phyloP scores from a whole-genome alignment of 2,329 filamentous ascomycete species.

The Arthroderma sp. region DNA sequence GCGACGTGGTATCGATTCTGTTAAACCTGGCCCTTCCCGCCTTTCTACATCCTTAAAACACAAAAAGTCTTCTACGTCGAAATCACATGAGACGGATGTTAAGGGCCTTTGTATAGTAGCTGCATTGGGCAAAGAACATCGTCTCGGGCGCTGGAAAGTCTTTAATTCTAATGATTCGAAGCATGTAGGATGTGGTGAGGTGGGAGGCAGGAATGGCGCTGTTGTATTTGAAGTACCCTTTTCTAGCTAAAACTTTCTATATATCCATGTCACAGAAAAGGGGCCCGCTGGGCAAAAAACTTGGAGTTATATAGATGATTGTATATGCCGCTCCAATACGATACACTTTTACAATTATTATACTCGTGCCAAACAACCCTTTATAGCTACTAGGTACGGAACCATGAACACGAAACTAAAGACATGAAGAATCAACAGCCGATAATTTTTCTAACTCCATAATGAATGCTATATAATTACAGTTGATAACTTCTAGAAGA shows the following conservation, averaged over 20 bases:
- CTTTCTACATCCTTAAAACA: constrained; percentile 11
- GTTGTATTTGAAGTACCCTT: constrained; percentile 71
- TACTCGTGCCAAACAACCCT: background rate
- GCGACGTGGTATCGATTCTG: constrained; percentile 42
- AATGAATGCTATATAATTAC: background rate
- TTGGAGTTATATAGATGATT: background rate
- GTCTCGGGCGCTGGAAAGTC: constrained; percentile 67
- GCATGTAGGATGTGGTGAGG: constrained; percentile 22
- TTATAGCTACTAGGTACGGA: background rate
- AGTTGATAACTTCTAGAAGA: background rate
- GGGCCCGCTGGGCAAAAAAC: background rate
- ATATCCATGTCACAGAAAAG: background rate
- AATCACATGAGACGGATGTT: constrained; percentile 19
- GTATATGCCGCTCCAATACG: background rate
- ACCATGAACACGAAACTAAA: background rate
- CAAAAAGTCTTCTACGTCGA: constrained; percentile 13
- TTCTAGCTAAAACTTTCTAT: background rate
- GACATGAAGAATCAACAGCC: background rate
- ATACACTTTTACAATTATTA: background rate
- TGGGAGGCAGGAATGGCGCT: constrained; percentile 62
- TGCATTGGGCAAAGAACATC: constrained; percentile 76
- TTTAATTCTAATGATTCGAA: constrained; percentile 26
- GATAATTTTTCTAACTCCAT: background rate
- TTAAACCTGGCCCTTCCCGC: constrained; percentile 12
- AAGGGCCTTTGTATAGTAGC: constrained; percentile 67